phyloP scores from a whole-genome alignment of 1,284 basidiomycete genomes.

The Cryptococcus wingfieldii region DNA sequence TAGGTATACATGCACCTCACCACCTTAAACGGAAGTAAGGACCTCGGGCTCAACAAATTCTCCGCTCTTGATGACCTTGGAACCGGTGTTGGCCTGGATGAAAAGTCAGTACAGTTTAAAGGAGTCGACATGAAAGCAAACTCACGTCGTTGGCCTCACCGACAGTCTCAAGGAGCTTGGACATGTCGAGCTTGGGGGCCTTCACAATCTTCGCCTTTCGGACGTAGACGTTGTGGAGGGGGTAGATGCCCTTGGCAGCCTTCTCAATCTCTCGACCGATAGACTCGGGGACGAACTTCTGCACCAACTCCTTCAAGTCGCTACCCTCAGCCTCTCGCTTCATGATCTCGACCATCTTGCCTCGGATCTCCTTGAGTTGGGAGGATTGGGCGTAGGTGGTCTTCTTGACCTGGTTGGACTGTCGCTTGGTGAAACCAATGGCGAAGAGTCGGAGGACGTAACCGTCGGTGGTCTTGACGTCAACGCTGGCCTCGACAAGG shows the following conservation, averaged over 20 bases:
- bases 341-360: slow-evolving; percentile 99
- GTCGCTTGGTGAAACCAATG: slow-evolving; percentile 98
- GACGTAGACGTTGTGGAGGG: slow-evolving; percentile 96
- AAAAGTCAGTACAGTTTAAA: neutral
- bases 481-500: slow-evolving; percentile 96
- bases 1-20: slow-evolving; percentile 37
- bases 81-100: slow-evolving; percentile 32
- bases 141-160: slow-evolving; percentile 86
- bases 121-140: slow-evolving; percentile 26
- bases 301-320: slow-evolving; percentile 95
- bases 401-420: slow-evolving; percentile 95
- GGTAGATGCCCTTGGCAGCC: slow-evolving; percentile 87
- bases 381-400: slow-evolving; percentile 96
- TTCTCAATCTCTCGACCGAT: slow-evolving; percentile 99
- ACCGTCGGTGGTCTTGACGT: slow-evolving; percentile 98
- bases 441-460: slow-evolving; percentile 99
- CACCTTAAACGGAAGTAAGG: slow-evolving; percentile 48
- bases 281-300: slow-evolving; percentile 98
- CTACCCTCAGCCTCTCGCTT: slow-evolving; percentile 90
- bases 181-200: slow-evolving; percentile 92
- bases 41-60: slow-evolving; percentile 50
- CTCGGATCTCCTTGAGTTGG: slow-evolving; percentile 95
- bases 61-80: slow-evolving; percentile 47
- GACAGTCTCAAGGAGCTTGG: slow-evolving; percentile 93
- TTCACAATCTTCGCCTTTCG: slow-evolving; percentile 97